Percentiles rank a stretch among this genome's conserved stretches.
phyloP scores from a whole-genome alignment of 2,329 filamentous ascomycete species.

The Nemania diffusa region DNA sequence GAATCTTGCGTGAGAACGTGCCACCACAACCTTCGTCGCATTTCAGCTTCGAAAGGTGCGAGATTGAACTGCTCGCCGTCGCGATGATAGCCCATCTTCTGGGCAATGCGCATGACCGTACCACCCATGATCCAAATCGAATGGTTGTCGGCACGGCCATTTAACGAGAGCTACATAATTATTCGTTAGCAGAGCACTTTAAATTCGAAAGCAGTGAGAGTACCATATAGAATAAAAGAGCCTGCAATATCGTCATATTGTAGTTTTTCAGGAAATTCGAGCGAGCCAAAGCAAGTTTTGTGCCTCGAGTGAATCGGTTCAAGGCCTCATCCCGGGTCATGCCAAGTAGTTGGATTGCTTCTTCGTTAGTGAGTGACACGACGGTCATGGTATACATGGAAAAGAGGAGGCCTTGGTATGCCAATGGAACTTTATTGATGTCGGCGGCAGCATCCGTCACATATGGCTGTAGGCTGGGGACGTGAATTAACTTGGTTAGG shows the following conservation, averaged over 20 bases:
- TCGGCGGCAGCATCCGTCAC: constrained; percentile 59
- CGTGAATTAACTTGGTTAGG: constrained; percentile 65
- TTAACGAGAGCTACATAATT: constrained; percentile 29
- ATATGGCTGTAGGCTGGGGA: constrained; percentile 60
- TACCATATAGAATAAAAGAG: constrained; percentile 48
- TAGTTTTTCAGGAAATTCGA: constrained; percentile 49
- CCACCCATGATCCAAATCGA: constrained; percentile 50
- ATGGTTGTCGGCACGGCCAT: constrained; percentile 33
- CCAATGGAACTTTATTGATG: constrained; percentile 52
- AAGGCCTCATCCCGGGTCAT: constrained; percentile 35
- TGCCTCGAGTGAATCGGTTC: constrained; percentile 36
- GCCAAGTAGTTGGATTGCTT: constrained; percentile 48
- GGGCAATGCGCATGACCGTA: constrained; percentile 54
- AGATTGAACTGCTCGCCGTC: constrained; percentile 51
- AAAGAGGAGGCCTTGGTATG: constrained; percentile 57
- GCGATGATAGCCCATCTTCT: constrained; percentile 55
- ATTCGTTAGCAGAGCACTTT: constrained; percentile 7
- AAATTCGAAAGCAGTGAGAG: neutral
- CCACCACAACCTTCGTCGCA: constrained; percentile 58
- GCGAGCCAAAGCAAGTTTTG: constrained; percentile 38
- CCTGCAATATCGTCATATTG: constrained; percentile 51
- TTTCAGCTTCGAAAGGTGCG: constrained; percentile 55
- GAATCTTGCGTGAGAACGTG: constrained; percentile 49
- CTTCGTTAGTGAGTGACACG: constrained; percentile 52
- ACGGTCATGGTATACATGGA: constrained; percentile 60